A percentile compares a stretch with the other conserved stretches of the same genome.
These are phyloP conservation scores for Ascochyta viciae-villosae DNA, from an alignment of 2,329 filamentous ascomycete species.

Conservation along the genomic window DNA sequence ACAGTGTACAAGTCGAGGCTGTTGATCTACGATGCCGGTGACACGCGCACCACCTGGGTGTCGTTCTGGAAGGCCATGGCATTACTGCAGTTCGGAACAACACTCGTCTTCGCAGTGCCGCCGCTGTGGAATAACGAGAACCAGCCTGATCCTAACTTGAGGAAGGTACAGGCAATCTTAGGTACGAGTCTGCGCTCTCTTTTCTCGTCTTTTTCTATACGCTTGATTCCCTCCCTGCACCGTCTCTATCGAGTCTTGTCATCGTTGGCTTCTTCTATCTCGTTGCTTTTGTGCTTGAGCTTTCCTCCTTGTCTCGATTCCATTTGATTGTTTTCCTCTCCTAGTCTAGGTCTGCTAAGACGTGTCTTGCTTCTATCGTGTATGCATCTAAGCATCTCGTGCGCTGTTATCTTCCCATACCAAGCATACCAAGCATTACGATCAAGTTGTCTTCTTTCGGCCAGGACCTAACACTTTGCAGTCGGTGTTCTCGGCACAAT, in stretches of 20 bases:
- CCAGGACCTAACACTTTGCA: constrained; percentile 17
- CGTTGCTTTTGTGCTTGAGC: not conserved
- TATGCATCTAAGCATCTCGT: not conserved
- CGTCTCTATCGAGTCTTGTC: too few relatives aligned
- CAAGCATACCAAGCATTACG: not conserved
- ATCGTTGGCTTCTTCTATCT: not conserved
- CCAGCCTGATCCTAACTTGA: constrained; percentile 37
- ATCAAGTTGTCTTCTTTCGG: not conserved
- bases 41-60: constrained; percentile 45
- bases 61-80: constrained; percentile 48
- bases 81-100: constrained; percentile 44
- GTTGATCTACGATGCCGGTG: constrained; percentile 49
- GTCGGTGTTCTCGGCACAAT: constrained; percentile 40
- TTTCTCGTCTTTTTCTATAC: not conserved
- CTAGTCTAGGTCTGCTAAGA: not conserved
- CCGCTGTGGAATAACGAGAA: constrained; percentile 44
- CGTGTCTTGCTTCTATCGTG: not conserved
- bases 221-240: too few relatives aligned
- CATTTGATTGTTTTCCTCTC: not conserved
- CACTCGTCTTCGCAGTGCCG: constrained; percentile 42
- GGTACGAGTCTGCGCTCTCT: constrained; percentile 29
- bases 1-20: constrained; percentile 38
- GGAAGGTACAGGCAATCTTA: constrained; percentile 36
- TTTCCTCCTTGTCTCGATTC: not conserved
- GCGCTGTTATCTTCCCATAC: not conserved